Conservation (phyloP, 371 early-diverging fungal species). For the Blakeslea trispora region DNA sequence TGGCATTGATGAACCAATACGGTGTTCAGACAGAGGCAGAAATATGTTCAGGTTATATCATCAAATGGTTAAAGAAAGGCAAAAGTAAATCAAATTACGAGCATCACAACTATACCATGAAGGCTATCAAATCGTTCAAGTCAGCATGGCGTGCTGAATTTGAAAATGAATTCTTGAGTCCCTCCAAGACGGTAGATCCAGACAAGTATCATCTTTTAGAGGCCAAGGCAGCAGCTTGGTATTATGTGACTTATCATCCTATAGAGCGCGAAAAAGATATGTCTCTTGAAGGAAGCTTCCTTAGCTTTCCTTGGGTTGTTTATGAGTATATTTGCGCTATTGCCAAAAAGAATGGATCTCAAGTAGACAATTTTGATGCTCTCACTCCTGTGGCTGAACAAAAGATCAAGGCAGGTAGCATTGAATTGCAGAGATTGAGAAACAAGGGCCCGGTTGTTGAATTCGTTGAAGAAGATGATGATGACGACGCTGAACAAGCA, state of each 20-base stretch:
- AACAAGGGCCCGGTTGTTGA: background rate
- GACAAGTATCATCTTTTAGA: slow-evolving; percentile 29
- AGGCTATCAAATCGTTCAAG: slow-evolving; percentile 41
- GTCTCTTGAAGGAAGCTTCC: slow-evolving; percentile 27
- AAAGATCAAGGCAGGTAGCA: slow-evolving; percentile 1
- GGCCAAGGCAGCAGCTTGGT: slow-evolving; percentile 77
- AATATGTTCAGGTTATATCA: slow-evolving; percentile 45
- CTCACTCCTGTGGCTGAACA: slow-evolving; percentile 19
- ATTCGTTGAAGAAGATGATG: slow-evolving; percentile 9
- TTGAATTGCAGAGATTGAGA: background rate
- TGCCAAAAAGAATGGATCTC: slow-evolving; percentile 32
- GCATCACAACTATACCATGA: slow-evolving; percentile 47
- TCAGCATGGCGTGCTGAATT: slow-evolving; percentile 42
- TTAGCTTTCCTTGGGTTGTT: slow-evolving; percentile 72
- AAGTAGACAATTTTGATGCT: background rate
- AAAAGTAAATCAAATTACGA: slow-evolving; percentile 49
- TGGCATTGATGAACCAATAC: slow-evolving; percentile 67
- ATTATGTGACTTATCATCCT: slow-evolving; percentile 70
- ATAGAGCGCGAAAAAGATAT: slow-evolving; percentile 25
- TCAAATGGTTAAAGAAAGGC: slow-evolving; percentile 40
- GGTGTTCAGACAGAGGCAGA: slow-evolving; percentile 61
- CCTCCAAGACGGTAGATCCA: slow-evolving; percentile 11
- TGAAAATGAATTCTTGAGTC: slow-evolving; percentile 46
- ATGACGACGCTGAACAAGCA: background rate
- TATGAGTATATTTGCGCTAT: slow-evolving; percentile 58